These are phyloP conservation scores for Dendrostoma leiphaemia DNA, from an alignment of 2,329 filamentous ascomycete genomes.

Conservation along the genomic window DNA sequence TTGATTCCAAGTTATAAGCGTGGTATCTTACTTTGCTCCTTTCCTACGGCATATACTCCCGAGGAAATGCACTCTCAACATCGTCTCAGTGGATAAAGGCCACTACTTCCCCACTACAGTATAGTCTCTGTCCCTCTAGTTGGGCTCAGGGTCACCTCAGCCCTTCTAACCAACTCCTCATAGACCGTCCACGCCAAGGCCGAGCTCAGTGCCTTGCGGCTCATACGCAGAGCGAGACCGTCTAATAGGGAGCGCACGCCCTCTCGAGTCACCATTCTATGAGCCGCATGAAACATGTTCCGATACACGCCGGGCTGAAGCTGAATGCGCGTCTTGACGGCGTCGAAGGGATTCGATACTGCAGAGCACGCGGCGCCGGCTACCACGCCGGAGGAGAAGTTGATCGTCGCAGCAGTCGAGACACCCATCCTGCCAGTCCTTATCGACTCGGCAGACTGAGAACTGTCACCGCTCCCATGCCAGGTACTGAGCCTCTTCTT, in stretches of 20 bases:
- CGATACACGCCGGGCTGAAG: conserved; percentile 79
- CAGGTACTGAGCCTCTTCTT: conserved; percentile 59
- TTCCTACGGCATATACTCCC: conserved; percentile 6
- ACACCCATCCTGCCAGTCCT: conserved; percentile 28
- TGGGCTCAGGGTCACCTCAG: conserved; percentile 38
- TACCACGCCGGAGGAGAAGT: conserved; percentile 79
- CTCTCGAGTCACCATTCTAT: conserved; percentile 78
- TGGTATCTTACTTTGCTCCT: conserved; percentile 14
- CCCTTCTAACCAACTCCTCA: conserved; percentile 82
- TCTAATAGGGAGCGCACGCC: conserved; percentile 79
- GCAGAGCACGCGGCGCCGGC: conserved; percentile 82
- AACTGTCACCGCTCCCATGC: conserved; percentile 8
- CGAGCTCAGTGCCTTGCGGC: conserved; percentile 85
- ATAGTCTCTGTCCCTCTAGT: conserved; percentile 19
- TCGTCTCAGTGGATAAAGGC: neutral
- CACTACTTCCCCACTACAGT: conserved; percentile 6
- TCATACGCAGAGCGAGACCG: conserved; percentile 82
- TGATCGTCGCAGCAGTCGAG: conserved; percentile 63
- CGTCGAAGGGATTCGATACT: conserved; percentile 94
- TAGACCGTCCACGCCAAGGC: conserved; percentile 98
- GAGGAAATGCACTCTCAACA: neutral
- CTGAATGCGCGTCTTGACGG: conserved; percentile 92
- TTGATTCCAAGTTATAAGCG: conserved; percentile 2
- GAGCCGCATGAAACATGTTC: conserved; percentile 77
- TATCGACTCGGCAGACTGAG: conserved; percentile 1